Base-by-base conservation (phyloP, 768 basidiomycete genomes). In the Mycena maculata region DNA sequence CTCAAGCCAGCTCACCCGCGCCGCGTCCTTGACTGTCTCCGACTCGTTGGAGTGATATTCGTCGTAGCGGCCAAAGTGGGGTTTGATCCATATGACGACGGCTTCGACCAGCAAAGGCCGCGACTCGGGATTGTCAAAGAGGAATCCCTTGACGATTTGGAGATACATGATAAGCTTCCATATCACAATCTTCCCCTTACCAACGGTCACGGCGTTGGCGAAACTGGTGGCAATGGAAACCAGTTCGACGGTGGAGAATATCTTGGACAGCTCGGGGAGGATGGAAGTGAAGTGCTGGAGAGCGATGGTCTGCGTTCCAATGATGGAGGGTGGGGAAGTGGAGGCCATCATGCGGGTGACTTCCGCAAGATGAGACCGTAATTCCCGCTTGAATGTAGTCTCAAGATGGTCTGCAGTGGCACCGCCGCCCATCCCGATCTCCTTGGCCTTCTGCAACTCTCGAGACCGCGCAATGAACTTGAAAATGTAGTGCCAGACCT, bases 401-500 rank as follows among this genome's bases (percentile, higher is more conserved):
- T 97, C 96, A 47, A 96, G 82, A 77, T 96, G 93, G 68, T 95
- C 94, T 10, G 92, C 89, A 0, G 94, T 95, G 1, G 92, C 89
- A 13, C 91, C 93, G 13, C 90, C 89, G 27, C 90, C 90, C 82
- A 93, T 90, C 0, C 91, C 91, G 25, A 90, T 76, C 65, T 95
- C 94, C 74, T 91, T 91, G 8, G 84, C 82, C 77, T 94, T 94
- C 77, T 97, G 96, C 48, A 97, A 77, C 73, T 95, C 94, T 38
- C 96, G 84, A 3, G 96, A 91, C n/a, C 93, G 87, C 18, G 93
- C 89, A 73, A 98, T 92, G 79, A 99, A 94, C 76, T 93, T 94
- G 88, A 98, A 94, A 72, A 99, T 90, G 75, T 96, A 95, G 74
- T 95, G 92, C 95, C 95, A 97, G 31, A 98, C 97, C 77, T 98